phyloP scores from a whole-genome alignment of 805 yeast species.

The Debaryomyces tyrocola region DNA sequence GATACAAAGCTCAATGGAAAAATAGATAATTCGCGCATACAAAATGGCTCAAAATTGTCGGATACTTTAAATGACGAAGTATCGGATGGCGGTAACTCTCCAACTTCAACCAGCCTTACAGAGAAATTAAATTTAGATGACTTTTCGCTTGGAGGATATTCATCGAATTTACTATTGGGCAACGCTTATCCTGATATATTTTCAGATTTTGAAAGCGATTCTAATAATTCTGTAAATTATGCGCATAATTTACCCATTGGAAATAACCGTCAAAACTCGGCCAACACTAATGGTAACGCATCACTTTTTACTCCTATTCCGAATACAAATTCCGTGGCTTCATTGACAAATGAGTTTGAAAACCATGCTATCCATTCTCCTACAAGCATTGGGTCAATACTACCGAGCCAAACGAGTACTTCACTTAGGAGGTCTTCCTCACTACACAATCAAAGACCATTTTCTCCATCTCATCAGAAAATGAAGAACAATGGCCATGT shows the following conservation, averaged over 20 bases:
- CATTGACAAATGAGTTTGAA: conserved; percentile 30
- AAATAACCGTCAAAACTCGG: background rate
- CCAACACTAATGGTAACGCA: background rate
- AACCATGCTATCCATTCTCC: conserved; percentile 24
- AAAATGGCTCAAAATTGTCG: background rate
- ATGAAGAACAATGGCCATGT: conserved; percentile 18
- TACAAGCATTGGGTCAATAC: conserved; percentile 7
- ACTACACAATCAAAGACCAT: conserved; percentile 4
- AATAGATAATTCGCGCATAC: background rate
- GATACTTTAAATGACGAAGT: background rate
- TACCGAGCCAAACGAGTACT: conserved; percentile 2
- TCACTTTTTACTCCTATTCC: conserved; percentile 5
- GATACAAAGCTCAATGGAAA: background rate
- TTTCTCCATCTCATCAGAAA: conserved; percentile 13
- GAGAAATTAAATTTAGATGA: conserved; percentile 13
- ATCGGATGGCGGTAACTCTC: background rate
- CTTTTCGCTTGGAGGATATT: conserved; percentile 16
- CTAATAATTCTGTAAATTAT: conserved; percentile 8
- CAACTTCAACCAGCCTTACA: conserved; percentile 4
- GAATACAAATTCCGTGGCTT: conserved; percentile 17
- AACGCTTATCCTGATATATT: conserved; percentile 1
- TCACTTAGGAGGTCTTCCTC: conserved; percentile 10
- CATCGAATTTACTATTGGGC: conserved; percentile 12
- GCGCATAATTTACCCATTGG: background rate
- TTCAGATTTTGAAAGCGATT: conserved; percentile 23